phyloP scores from a whole-genome alignment of 768 basidiomycete genomes.

The Lentinula lateritia region DNA sequence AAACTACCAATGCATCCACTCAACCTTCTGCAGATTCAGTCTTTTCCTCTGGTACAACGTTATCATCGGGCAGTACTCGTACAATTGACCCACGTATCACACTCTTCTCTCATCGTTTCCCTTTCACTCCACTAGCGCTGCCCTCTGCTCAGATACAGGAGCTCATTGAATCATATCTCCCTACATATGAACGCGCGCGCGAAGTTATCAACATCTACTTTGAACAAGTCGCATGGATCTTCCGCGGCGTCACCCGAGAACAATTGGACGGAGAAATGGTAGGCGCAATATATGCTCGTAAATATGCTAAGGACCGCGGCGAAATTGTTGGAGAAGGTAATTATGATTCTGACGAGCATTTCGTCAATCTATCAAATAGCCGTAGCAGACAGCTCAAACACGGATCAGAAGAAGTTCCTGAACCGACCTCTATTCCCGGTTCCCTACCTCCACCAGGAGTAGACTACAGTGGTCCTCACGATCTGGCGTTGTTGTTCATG shows the following conservation, averaged over 20 bases:
- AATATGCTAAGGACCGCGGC: constrained; percentile 9
- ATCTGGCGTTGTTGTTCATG: constrained; percentile 43
- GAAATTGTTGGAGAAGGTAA: constrained; percentile 18
- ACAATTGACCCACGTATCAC: constrained; percentile 1
- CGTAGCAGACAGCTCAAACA: background rate
- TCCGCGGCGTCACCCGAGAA: constrained; percentile 38
- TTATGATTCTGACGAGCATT: constrained; percentile 6
- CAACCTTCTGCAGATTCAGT: background rate
- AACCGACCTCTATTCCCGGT: constrained; percentile 8
- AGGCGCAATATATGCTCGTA: constrained; percentile 29
- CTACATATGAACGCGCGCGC: constrained; percentile 43
- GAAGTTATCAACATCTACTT: constrained; percentile 40
- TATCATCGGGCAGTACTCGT: background rate
- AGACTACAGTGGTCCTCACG: constrained; percentile 40
- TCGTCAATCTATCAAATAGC: background rate
- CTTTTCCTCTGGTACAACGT: background rate
- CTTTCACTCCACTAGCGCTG: constrained; percentile 53
- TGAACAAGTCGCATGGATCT: constrained; percentile 46
- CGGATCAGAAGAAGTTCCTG: background rate
- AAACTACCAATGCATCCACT: background rate
- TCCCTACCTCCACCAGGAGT: constrained; percentile 15
- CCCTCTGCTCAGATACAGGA: constrained; percentile 38
- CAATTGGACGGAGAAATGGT: constrained; percentile 41
- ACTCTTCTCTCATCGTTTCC: constrained; percentile 53
- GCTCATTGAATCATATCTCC: constrained; percentile 50